Conservation (phyloP, 2,329 filamentous ascomycete genomes). For the Arthroderma sp. region DNA sequence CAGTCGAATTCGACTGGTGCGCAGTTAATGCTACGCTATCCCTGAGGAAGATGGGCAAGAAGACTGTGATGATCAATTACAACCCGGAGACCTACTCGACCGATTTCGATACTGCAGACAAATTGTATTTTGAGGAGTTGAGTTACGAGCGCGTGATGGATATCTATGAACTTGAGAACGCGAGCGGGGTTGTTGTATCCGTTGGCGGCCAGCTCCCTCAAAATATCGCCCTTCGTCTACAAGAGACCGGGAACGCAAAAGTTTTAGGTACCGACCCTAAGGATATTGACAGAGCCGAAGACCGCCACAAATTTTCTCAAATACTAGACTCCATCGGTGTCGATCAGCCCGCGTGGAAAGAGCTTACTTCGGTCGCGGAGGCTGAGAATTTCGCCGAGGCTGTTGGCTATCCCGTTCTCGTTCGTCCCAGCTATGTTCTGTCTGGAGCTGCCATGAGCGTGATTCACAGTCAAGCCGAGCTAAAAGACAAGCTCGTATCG, state of each 20-base stretch:
- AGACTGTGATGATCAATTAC: constrained; percentile 95
- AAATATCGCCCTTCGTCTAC: constrained; percentile 89
- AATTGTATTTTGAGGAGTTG: constrained; percentile 91
- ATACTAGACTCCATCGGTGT: constrained; percentile 94
- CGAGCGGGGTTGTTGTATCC: constrained; percentile 81
- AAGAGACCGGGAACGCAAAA: constrained; percentile 79
- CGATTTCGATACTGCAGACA: constrained; percentile 80
- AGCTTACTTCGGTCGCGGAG: constrained; percentile 76
- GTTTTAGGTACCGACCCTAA: constrained; percentile 84
- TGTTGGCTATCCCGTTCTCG: constrained; percentile 87
- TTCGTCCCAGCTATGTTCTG: constrained; percentile 88
- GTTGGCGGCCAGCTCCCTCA: constrained; percentile 93
- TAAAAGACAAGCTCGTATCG: constrained; percentile 88
- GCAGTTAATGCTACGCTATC: constrained; percentile 80
- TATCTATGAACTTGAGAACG: constrained; percentile 84
- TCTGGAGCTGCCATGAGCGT: constrained; percentile 98
- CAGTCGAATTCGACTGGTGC: constrained; percentile 98
- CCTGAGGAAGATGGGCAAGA: constrained; percentile 75
- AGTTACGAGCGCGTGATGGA: constrained; percentile 98
- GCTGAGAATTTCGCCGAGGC: constrained; percentile 75
- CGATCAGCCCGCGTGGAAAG: constrained; percentile 96
- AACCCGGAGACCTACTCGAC: constrained; percentile 73
- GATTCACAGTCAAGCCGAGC: constrained; percentile 72
- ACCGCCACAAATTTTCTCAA: constrained; percentile 95
- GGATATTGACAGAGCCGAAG: constrained; percentile 96